A percentile compares a stretch with the other conserved stretches of the same genome.
These are phyloP conservation scores for Cryptosporidium ubiquitum DNA, from an alignment of 169 alveolate genomes.

Conservation along the genomic window DNA sequence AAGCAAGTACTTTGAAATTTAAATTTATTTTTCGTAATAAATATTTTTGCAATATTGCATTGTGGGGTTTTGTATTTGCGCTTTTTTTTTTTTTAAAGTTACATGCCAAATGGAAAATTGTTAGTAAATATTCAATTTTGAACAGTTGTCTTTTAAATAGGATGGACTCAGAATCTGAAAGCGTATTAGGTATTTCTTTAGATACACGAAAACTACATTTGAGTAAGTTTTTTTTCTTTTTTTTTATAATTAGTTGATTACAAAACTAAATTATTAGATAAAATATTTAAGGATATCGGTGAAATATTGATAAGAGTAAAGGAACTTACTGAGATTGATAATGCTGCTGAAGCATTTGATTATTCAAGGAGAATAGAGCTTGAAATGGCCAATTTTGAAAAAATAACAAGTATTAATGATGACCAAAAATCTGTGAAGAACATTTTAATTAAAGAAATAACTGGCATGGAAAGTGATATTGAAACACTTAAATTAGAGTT, in stretches of 20 bases:
- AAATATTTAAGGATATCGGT: constrained; percentile 14
- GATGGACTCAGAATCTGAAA: constrained; percentile 10
- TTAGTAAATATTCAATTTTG: background rate
- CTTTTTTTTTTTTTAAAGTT: background rate
- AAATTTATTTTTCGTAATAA: background rate
- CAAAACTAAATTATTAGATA: background rate
- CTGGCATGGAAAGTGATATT: constrained; percentile 16
- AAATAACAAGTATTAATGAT: background rate
- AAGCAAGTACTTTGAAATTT: constrained; percentile 8
- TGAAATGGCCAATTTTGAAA: constrained; percentile 17
- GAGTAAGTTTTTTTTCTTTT: constrained; percentile 56
- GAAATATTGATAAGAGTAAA: constrained; percentile 18
- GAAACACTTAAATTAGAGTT: constrained; percentile 32
- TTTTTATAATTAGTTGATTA: background rate
- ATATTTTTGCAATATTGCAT: background rate
- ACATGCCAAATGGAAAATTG: constrained; percentile 11
- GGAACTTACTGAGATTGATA: constrained; percentile 28
- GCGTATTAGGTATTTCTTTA: constrained; percentile 17
- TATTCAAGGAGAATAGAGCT: constrained; percentile 22
- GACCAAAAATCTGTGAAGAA: constrained; percentile 6
- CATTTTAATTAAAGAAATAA: constrained; percentile 28
- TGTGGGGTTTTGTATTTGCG: constrained; percentile 44
- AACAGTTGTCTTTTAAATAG: background rate
- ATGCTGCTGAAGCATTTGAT: constrained; percentile 34
- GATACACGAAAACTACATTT: background rate